A percentile compares a stretch with the other conserved stretches of the same genome.
phyloP scores from a whole-genome alignment of 768 basidiomycete genomes.

The Auriscalpium vulgare region DNA sequence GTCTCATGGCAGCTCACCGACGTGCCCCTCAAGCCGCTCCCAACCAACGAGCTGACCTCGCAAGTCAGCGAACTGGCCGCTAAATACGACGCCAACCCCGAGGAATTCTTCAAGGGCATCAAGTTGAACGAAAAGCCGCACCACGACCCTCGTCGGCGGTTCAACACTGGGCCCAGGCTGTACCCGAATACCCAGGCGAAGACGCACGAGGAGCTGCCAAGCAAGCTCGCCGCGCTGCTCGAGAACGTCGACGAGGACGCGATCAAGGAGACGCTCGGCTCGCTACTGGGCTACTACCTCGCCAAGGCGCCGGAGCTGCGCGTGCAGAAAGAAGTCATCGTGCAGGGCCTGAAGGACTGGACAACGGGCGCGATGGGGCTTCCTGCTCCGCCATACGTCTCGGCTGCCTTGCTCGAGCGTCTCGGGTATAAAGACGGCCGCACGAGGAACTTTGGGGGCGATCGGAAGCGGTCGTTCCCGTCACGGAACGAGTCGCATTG shows the following conservation, averaged over 20 bases:
- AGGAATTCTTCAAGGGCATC: constrained; percentile 22
- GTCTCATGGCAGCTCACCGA: constrained; percentile 50
- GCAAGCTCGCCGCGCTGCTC: constrained; percentile 7
- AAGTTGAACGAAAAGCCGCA: background rate
- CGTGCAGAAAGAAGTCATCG: constrained; percentile 1
- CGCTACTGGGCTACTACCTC: constrained; percentile 14
- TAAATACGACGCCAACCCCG: constrained; percentile 38
- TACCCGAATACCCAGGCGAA: constrained; percentile 6
- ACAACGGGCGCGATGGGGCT: constrained; percentile 10
- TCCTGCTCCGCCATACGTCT: constrained; percentile 5
- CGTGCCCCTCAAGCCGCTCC: constrained; percentile 61
- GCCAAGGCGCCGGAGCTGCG: constrained; percentile 1
- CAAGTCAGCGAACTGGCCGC: constrained; percentile 41
- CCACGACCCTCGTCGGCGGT: background rate
- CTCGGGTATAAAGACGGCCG: background rate
- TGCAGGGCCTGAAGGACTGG: constrained; percentile 10
- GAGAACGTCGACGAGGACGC: constrained; percentile 7
- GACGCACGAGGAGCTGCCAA: constrained; percentile 9
- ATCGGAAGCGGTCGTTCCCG: background rate
- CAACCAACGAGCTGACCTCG: constrained; percentile 35
- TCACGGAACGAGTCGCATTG: background rate
- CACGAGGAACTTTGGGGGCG: background rate
- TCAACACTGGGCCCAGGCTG: constrained; percentile 11
- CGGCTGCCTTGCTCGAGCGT: constrained; percentile 5
- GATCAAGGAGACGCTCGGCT: constrained; percentile 10